Evolutionary conservation across 140 eudicot species (phyloP), one percentile per base, ranked within the genome.

Genomic region (Flaveria floridana): DNA sequence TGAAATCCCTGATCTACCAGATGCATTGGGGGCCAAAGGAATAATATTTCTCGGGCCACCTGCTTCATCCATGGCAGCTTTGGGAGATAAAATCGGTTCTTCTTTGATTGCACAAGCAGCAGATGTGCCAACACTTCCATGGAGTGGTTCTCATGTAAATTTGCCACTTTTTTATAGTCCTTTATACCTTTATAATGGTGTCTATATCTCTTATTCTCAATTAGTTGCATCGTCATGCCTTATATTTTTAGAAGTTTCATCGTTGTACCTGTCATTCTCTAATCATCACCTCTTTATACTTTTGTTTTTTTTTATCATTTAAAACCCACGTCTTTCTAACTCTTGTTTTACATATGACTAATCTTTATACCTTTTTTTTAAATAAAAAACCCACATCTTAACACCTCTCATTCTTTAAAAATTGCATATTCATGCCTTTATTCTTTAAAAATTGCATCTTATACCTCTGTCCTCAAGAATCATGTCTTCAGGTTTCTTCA

Each of bases 91-190:
- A 80, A 87, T 92, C 51, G 98, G 98, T 57, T 92, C 98, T 73
- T 92, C 98, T 7, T 83, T 92, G 82, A 87, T 92, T 81, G 98
- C 98, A 57, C 98, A 92, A 86, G 96, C 98, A 37, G 96, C 98
- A 46, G 89, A 84, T 18, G 98, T 92, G 37, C 98, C 98, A 4
- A 92, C 98, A 72, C 96, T 92, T 78, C 96, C 96, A n/a, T 92
- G 98, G 98, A 92, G 98, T 72, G 98, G 98, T 50, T 89, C 96
- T 73, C 95, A 92, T 89, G 98, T 92, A 87, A 80, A 25, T 13
- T 71, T 26, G 28, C 69, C 8, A 34, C 64, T 48, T 44, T 11
- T 34, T 11, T 34, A 0, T 56, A 46, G 23, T 68, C 53, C 2
- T 70, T 66, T 15, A 34, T 53, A 61, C 53, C 19, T 75, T 65